Evolutionary conservation across 2,329 filamentous ascomycete species (phyloP), one percentile per base, ranked within the genome.

Genomic region (Calonectria pseudoturangicola): DNA sequence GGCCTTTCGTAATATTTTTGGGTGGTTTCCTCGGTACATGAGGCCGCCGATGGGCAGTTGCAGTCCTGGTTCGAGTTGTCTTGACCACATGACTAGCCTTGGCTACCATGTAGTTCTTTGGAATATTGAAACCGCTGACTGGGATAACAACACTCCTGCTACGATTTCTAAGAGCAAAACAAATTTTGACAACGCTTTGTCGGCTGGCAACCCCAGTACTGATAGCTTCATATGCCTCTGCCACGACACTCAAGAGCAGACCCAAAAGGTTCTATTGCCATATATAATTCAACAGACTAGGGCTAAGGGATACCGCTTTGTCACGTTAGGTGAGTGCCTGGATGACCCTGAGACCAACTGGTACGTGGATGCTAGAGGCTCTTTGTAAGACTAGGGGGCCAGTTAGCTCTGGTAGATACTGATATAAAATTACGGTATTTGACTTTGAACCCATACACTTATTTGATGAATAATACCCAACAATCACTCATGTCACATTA

Each of bases 61-160:
- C 78, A 85, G 84, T 60, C 70, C 73, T 3, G 80, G 75, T 0
- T 86, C 84, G 10, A 84, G 86, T 50, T 56, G 51, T 12, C 51
- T 56, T 10, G 81, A 77, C 28, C 81, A 84, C 80, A 77, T 88
- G 48, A 81, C 76, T 13, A 81, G 82, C 25, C 75, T 91, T 5
- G 88, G 88, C 18, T 92, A 92, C 81, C 89, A 91, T 77, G 79
- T 91, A 77, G 86, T 87, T 33, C 90, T 91, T 82, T 91, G 91
- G 76, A 88, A 91, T 79, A 83, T 92, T 56, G 90, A 92, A 77
- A 92, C 90, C 3, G 86, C 90, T 66, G 90, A 91, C 68, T 92
- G 91, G 78, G 83, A 90, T 66, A 87, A 91, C 76, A 84, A 87
- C 66, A 83, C 82, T 15, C 84, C 88, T 5, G 82, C 86, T 36